Evolutionary conservation across 2,329 filamentous ascomycete genomes (phyloP), one percentile per base, ranked within the genome.

Genomic region (Paradendryphiella salina): DNA sequence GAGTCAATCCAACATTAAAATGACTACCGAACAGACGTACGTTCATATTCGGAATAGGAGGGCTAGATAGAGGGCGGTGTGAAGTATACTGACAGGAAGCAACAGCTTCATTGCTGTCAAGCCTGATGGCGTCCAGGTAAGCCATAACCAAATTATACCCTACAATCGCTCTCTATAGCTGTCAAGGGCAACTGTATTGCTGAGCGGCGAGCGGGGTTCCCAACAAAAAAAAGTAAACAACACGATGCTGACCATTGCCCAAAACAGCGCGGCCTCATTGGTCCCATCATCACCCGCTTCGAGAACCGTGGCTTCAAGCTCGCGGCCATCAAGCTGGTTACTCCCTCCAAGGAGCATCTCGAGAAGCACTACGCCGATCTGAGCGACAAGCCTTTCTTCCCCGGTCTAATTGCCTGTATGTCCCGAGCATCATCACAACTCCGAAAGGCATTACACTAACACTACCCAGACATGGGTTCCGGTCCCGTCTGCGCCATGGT

Each of bases 301-400:
- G 94, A 99, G 90, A 86, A 86, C 82, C 90, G 93, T 75, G 94
- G 92, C 81, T 97, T 89, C 89, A 97, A 97, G 88, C 91, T 99
- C 72, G 91, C 84, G 70, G 94, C 91, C 78, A 90, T 99, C 85
- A 99, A 99, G 90, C 86, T 99, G 72, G 79, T 87, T 77, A 85
- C 86, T 69, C 90, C 94, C 70, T 80, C 83, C 83, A 88, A 96
- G 85, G 90, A 88, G 78, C 94, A 96, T 84, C 91, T 99, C 76
- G 91, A 97, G 89, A 84, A 88, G 80, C 94, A 99, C 87, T 99
- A 99, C 79, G 84, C 84, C 70, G 94, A 99, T 78, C 87, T 99
- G 71, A 84, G 84, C 75, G 84, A 83, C 75, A 97, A 97, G 89
- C 85, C 91, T 72, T 99, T 99, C 89, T 99, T 97, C 89, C 80